Evolutionary conservation across 176 grass and related monocot genomes (phyloP), one percentile per base, ranked within the genome.

Genomic region (Melocanna baccifera): DNA sequence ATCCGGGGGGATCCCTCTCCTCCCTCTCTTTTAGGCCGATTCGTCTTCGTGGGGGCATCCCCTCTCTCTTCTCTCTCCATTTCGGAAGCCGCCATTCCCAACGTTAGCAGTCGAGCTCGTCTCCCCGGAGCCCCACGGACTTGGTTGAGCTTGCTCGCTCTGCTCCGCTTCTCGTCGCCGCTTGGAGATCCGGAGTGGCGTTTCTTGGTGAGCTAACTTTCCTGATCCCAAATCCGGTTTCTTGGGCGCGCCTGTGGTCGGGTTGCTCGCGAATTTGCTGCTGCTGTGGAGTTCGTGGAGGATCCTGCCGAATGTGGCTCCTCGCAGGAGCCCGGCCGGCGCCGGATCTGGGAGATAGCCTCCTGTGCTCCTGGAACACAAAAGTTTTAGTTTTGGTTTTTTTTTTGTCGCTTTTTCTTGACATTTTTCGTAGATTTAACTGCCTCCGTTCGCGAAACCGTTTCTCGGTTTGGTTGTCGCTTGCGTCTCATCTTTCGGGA

Each of bases 21-120:
- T 39, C 13, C 20, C 52, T 7, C 57, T 40, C 22, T 32, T 87
- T 77, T 75, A 85, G 51, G 48, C 42, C 82, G 82, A 85, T 81
- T 89, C 88, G 71, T 81, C 77, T 76, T 85, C 77, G 76, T 81
- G 87, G 69, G 69, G 87, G 69, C 73, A 62, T 30, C 80, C 13
- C 19, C 16, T 12, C 1, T 3, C 41, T 56, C 14, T 19, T 9
- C 2, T 15, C 22, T 68, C 71, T 69, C 40, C 76, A 48, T 26
- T 79, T 53, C 67, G 62, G 42, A 47, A 62, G 41, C 70, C 64
- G 64, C 55, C 88, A 77, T 86, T 89, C 71, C 83, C 88, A 70
- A 81, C 78, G 62, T 18, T 53, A 30, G 76, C 45, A 55, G 67
- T 19, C 39, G 37, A 79, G 75, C 67, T 79, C 75, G 57, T 36